phyloP scores from a whole-genome alignment of 2,329 filamentous ascomycete genomes.

The Cyphellophora attinorum region DNA sequence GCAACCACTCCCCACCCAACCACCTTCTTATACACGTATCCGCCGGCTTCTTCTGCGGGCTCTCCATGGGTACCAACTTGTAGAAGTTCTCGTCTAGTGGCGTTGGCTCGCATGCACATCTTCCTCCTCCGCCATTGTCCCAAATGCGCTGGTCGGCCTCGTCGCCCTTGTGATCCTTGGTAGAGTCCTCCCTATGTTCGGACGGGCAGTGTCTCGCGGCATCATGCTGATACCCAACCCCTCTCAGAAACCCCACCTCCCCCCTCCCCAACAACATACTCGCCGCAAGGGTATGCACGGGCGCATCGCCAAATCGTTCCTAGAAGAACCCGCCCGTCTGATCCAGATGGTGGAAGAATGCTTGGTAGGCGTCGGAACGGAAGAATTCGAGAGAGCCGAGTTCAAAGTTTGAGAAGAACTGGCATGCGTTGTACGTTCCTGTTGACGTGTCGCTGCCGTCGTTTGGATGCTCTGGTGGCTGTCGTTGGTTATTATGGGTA shows the following conservation, averaged over 20 bases:
- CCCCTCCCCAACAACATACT: conserved; percentile 44
- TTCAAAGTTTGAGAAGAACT: conserved; percentile 46
- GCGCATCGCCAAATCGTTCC: conserved; percentile 38
- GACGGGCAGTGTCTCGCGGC: conserved; percentile 29
- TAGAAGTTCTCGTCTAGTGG: conserved; percentile 37
- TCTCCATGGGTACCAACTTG: conserved; percentile 37
- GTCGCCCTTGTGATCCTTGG: neutral
- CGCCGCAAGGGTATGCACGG: conserved; percentile 46
- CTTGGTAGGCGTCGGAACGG: conserved; percentile 33
- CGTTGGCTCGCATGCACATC: conserved; percentile 36
- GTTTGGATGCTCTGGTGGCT: conserved; percentile 2
- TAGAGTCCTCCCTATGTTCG: neutral
- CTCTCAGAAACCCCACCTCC: conserved; percentile 43
- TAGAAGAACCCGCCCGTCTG: conserved; percentile 40
- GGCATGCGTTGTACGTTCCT: conserved; percentile 37
- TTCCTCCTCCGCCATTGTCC: neutral
- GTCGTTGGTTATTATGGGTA: too few species aligned
- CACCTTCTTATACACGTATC: conserved; percentile 40
- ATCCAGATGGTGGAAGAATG: conserved; percentile 43
- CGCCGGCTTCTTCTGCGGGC: conserved; percentile 36
- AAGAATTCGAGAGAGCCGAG: conserved; percentile 42
- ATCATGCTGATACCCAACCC: conserved; percentile 36
- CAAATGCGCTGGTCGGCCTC: neutral
- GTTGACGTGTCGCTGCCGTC: conserved; percentile 18
- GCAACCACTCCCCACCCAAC: conserved; percentile 29